Conservation (phyloP, 164 flowering plant species). For the Pachysandra terminalis region DNA sequence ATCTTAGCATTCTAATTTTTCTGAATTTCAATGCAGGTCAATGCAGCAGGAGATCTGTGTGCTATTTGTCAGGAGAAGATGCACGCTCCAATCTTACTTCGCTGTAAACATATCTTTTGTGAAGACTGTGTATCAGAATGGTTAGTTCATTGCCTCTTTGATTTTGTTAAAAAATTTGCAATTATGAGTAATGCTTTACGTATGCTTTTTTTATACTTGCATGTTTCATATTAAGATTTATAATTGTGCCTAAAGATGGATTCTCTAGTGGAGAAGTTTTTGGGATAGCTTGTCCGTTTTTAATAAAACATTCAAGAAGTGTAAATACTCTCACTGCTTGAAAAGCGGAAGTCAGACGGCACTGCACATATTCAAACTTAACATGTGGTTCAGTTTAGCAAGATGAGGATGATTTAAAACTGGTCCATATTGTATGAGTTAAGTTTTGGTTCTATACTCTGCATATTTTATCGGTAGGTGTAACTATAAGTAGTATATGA, state of each 20-base stretch:
- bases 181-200: not conserved
- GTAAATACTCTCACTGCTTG: too few species aligned
- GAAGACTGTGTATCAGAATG: slow-evolving; percentile 98
- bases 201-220: not conserved
- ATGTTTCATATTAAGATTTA: not conserved
- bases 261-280: not conserved
- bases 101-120: slow-evolving; percentile 95
- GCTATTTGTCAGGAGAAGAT: slow-evolving; percentile 98
- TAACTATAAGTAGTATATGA: too few species aligned
- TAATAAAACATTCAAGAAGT: too few species aligned
- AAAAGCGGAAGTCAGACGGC: too few species aligned
- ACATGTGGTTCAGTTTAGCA: too few species aligned
- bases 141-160: slow-evolving; percentile 34
- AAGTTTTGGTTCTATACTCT: too few species aligned
- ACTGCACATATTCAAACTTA: too few species aligned
- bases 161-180: not conserved
- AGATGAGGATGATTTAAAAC: too few species aligned
- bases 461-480: too few species aligned
- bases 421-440: too few species aligned
- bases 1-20: not conserved
- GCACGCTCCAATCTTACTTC: slow-evolving; percentile 90
- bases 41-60: slow-evolving; percentile 90
- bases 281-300: too few species aligned
- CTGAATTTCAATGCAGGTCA: slow-evolving; percentile 50
- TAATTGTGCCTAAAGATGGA: not conserved